These are phyloP conservation scores for Lachnellula occidentalis DNA, from an alignment of 2,329 filamentous ascomycete species.

Conservation along the genomic window DNA sequence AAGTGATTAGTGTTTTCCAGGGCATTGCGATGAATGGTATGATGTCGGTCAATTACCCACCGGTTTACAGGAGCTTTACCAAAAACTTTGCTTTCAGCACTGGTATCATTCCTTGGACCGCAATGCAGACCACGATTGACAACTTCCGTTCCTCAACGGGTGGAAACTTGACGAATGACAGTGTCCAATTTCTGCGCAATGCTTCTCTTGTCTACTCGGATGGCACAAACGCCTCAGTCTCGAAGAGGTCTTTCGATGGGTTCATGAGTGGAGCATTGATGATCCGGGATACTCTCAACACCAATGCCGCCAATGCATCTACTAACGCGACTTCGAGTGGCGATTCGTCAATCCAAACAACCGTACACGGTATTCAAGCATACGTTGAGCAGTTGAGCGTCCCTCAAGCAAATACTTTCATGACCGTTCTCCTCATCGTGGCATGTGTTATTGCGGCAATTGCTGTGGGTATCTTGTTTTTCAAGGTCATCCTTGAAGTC, in stretches of 20 bases:
- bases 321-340: slow-evolving; percentile 24
- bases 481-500: slow-evolving; percentile 85
- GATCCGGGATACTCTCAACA: slow-evolving; percentile 47
- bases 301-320: slow-evolving; percentile 34
- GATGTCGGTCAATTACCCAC: slow-evolving; percentile 84
- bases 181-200: slow-evolving; percentile 67
- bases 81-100: slow-evolving; percentile 93
- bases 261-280: slow-evolving; percentile 43
- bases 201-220: slow-evolving; percentile 68
- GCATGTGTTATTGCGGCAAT: slow-evolving; percentile 81
- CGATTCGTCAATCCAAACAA: slow-evolving; percentile 36
- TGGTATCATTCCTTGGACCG: slow-evolving; percentile 76
- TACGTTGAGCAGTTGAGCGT: slow-evolving; percentile 81
- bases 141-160: slow-evolving; percentile 74
- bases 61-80: slow-evolving; percentile 81
- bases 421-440: slow-evolving; percentile 87
- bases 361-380: slow-evolving; percentile 71
- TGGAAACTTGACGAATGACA: slow-evolving; percentile 79
- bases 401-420: slow-evolving; percentile 86
- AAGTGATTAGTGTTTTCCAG: slow-evolving; percentile 87
- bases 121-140: slow-evolving; percentile 78
- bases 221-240: slow-evolving; percentile 45
- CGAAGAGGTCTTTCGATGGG: slow-evolving; percentile 49
- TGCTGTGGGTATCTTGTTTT: slow-evolving; percentile 76
- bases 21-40: slow-evolving; percentile 93